Evolutionary conservation across 805 yeast genomes (phyloP).

Genomic region (Yueomyces sp.): DNA sequence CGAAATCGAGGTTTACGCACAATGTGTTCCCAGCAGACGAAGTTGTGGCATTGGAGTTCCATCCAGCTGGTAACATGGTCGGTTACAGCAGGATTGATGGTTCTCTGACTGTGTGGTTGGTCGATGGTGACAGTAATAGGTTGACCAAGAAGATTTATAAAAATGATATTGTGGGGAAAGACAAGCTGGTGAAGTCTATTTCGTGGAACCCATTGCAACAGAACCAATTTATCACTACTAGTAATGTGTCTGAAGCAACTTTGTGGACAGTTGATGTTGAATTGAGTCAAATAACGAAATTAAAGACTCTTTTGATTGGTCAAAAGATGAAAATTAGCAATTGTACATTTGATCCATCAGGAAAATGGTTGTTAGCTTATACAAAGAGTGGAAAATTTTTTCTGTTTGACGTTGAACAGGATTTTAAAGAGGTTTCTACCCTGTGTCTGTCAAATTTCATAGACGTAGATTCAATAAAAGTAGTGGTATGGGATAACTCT

Average conservation of each 20-base stretch:
- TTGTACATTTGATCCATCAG: slow-evolving; percentile 32
- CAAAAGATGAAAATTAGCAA: slow-evolving; percentile 7
- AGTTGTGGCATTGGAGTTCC: slow-evolving; percentile 14
- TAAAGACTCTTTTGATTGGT: slow-evolving; percentile 6
- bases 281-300: slow-evolving; percentile 5
- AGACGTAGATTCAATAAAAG: slow-evolving; percentile 14
- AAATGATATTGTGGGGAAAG: slow-evolving; percentile 10
- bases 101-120: slow-evolving; percentile 16
- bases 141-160: slow-evolving; percentile 6
- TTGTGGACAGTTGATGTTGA: slow-evolving; percentile 14
- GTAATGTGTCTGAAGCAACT: slow-evolving; percentile 9
- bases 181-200: slow-evolving; percentile 9
- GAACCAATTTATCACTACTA: slow-evolving; percentile 14
- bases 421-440: slow-evolving; percentile 13
- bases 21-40: slow-evolving; percentile 8
- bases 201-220: slow-evolving; percentile 16
- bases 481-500: slow-evolving; percentile 22
- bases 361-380: slow-evolving; percentile 31
- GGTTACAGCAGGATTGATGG: slow-evolving; percentile 23
- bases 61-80: slow-evolving; percentile 14
- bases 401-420: slow-evolving; percentile 24
- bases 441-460: slow-evolving; percentile 1
- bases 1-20: slow-evolving; percentile 13
- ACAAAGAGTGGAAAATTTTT: slow-evolving; percentile 28
- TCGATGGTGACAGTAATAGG: slow-evolving; percentile 4